phyloP scores from a whole-genome alignment of 768 basidiomycete species.

The Mycena galopus region DNA sequence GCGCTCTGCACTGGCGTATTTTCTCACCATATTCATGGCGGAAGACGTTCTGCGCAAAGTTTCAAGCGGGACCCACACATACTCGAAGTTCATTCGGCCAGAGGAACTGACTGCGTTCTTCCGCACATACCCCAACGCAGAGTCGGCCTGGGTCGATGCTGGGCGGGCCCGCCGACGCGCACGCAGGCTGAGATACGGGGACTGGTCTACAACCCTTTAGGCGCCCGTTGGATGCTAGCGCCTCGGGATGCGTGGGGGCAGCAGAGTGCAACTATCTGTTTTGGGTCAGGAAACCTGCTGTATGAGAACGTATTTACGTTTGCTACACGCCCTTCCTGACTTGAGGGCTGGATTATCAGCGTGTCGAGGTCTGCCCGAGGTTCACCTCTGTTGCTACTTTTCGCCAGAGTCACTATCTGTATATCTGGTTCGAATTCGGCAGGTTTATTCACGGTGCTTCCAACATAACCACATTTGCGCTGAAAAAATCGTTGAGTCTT shows the following conservation, averaged over 20 bases:
- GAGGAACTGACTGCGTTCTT: constrained; percentile 90
- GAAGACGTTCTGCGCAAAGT: constrained; percentile 88
- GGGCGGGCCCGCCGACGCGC: constrained; percentile 58
- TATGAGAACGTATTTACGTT: neutral
- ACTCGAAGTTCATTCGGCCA: constrained; percentile 91
- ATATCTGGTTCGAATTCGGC: too few species aligned
- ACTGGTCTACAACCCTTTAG: constrained; percentile 80
- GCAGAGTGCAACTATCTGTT: constrained; percentile 84
- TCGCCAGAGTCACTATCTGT: too few species aligned
- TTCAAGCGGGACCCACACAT: constrained; percentile 89
- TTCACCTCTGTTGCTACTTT: too few species aligned
- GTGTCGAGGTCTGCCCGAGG: too few species aligned
- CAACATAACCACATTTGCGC: too few species aligned
- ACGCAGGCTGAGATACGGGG: constrained; percentile 86
- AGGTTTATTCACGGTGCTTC: too few species aligned
- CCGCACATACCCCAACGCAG: constrained; percentile 57
- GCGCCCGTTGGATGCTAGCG: constrained; percentile 77
- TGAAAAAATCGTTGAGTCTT: too few species aligned
- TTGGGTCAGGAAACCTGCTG: constrained; percentile 84
- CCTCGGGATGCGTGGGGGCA: constrained; percentile 69
- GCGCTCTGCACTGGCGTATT: constrained; percentile 69
- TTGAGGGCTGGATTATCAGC: too few species aligned
- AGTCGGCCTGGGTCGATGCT: constrained; percentile 20
- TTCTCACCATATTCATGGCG: constrained; percentile 72
- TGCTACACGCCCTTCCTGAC: neutral